Percentiles rank a stretch among this genome's conserved stretches.
phyloP scores from a whole-genome alignment of 148 eudicot genomes.

The Rhododendron griersonianum region DNA sequence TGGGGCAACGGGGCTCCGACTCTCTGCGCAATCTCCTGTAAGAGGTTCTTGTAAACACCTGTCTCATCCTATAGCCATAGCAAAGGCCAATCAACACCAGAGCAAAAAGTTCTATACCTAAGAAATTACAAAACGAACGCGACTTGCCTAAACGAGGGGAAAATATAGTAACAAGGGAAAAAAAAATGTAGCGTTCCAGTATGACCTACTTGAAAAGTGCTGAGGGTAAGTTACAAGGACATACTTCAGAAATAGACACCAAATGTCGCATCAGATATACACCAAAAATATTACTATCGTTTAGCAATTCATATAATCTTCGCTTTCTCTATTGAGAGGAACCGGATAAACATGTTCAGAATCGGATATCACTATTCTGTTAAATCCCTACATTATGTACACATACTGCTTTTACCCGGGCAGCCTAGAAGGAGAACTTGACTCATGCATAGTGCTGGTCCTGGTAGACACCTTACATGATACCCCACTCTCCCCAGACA shows the following conservation, averaged over 20 bases:
- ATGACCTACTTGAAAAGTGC: neutral
- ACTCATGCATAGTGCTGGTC: neutral
- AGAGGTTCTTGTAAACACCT: conserved; percentile 68
- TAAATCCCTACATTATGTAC: neutral
- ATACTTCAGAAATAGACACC: neutral
- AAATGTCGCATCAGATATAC: neutral
- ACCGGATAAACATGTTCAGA: neutral
- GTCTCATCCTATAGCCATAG: conserved; percentile 57
- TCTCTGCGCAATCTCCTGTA: conserved; percentile 81
- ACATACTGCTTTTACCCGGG: neutral
- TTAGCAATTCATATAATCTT: neutral
- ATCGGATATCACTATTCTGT: neutral
- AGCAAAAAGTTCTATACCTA: neutral
- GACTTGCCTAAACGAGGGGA: neutral
- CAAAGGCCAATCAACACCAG: conserved; percentile 16
- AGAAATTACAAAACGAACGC: neutral
- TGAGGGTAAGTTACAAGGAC: neutral
- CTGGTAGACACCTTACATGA: neutral
- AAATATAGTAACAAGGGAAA: neutral
- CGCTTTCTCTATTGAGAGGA: neutral
- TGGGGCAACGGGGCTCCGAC: conserved; percentile 74
- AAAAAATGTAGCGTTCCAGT: neutral
- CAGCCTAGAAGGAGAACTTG: neutral
- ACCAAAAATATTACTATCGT: neutral
- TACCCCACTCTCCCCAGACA: neutral